Percentiles rank a stretch among this genome's conserved stretches.
phyloP scores from a whole-genome alignment of 2,329 filamentous ascomycete species.

The Laburnicola sp. region DNA sequence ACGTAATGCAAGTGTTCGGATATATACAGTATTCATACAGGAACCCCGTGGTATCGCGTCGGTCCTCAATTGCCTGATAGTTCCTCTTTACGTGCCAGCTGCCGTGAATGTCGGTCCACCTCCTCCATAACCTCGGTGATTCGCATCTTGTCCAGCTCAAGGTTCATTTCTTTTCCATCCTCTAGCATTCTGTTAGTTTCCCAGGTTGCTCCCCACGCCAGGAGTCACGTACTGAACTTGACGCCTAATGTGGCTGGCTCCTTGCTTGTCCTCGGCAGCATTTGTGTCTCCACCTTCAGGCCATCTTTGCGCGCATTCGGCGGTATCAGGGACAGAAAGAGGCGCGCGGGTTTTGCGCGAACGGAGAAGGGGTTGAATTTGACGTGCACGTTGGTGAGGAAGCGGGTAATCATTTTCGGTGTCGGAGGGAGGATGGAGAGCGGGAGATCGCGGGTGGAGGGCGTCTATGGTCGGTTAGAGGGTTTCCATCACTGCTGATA shows the following conservation, averaged over 20 bases:
- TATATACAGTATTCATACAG: conserved; percentile 7
- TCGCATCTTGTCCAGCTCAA: conserved; percentile 78
- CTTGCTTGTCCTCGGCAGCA: conserved; percentile 71
- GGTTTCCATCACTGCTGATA: not conserved
- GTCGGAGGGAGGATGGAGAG: conserved; percentile 5
- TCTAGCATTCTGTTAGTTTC: conserved; percentile 57
- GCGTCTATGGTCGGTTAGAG: conserved; percentile 3
- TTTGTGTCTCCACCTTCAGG: conserved; percentile 76
- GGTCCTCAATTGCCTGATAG: conserved; percentile 54
- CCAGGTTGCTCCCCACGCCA: not conserved
- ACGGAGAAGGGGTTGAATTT: conserved; percentile 91
- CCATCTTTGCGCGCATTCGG: conserved; percentile 71
- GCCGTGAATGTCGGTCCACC: conserved; percentile 84
- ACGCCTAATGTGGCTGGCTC: conserved; percentile 71
- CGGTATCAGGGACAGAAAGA: conserved; percentile 85
- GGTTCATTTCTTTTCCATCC: conserved; percentile 86
- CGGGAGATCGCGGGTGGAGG: not conserved
- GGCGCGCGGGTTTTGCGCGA: conserved; percentile 76
- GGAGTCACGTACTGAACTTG: conserved; percentile 74
- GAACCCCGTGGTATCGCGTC: not conserved
- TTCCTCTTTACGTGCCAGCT: conserved; percentile 80
- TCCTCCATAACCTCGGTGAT: conserved; percentile 88
- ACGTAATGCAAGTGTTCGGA: conserved; percentile 21
- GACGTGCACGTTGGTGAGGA: conserved; percentile 80
- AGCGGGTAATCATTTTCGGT: conserved; percentile 75